Conservation (phyloP, 2,329 filamentous ascomycete species). For the Fusarium sterilihyphosum region DNA sequence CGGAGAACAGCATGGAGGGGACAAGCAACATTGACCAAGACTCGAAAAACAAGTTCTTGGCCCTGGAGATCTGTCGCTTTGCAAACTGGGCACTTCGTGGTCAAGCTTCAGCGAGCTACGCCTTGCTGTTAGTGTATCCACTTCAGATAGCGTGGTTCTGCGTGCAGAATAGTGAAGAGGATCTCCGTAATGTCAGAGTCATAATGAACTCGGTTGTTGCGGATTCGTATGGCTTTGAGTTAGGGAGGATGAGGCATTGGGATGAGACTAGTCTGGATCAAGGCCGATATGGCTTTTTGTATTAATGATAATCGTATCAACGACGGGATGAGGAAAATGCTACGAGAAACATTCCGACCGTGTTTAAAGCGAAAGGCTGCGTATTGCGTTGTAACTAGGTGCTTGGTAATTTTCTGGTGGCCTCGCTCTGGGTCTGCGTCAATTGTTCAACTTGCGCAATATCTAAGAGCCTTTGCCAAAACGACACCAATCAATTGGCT, state of each 20-base stretch:
- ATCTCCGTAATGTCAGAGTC: not conserved
- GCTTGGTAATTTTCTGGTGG: not conserved
- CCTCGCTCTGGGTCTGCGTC: no score
- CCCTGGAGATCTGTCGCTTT: conserved; percentile 15
- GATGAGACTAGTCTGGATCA: not conserved
- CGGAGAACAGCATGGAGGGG: accelerated
- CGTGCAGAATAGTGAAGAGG: not conserved
- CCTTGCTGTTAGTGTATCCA: conserved; percentile 11
- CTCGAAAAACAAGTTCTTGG: not conserved
- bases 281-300: conserved; percentile 11
- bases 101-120: not conserved
- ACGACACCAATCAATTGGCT: not conserved
- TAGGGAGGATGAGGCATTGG: conserved; percentile 21
- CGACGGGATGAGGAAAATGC: accelerated
- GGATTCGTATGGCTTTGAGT: conserved; percentile 18
- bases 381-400: no score
- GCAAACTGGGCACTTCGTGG: not conserved
- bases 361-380: not conserved
- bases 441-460: not conserved
- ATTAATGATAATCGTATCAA: not conserved
- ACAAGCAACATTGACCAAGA: not conserved
- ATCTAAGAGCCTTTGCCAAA: not conserved
- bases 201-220: conserved; percentile 18
- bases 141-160: conserved; percentile 25
- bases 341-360: accelerated